Evolutionary conservation across 306 rosid genomes (phyloP), one percentile per base, ranked within the genome.

Genomic region (Ceratonia siliqua): DNA sequence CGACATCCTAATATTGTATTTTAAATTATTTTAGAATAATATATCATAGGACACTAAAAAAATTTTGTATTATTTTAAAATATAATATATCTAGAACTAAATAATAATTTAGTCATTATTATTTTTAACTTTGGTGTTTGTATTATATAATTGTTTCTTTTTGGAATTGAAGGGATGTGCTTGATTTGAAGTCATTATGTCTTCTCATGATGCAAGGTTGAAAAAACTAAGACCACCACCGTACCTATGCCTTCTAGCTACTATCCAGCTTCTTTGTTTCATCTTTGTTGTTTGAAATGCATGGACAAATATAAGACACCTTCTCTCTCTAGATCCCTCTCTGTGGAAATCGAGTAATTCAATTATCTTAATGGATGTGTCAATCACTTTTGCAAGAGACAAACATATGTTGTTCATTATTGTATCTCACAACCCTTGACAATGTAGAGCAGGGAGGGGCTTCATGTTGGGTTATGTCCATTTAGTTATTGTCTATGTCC

Each of bases 331-430:
- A n/a, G n/a, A n/a, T n/a, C n/a, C n/a, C n/a, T n/a, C 20, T 62
- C 55, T 72, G 78, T 68, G 65, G 21, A 79, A 73, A 72, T 77
- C 64, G 78, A 68, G 27, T n/a, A n/a, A 32, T 66, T 58, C 46
- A 49, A 70, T 70, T 48, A 81, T 82, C 77, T 73, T 78, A n/a
- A n/a, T n/a, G 75, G 77, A 58, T 68, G 78, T 64, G 77, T 66
- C 73, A 67, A 77, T 75, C 74, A 68, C 57, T 71, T 71, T 61
- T 79, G 82, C 87, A 76, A 83, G 77, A 81, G 89, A 85, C 86
- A 90, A 84, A 84, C 86, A 85, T 72, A 83, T 80, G 67, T 81
- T 85, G 87, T 68, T 88, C 81, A 82, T 85, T 81, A 85, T 83
- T 74, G 81, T 73, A 77, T 73, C 78, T 80, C 52, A 68, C 77